Percentiles rank a stretch among this genome's conserved stretches.
Evolutionary conservation across 805 yeast species (phyloP).

Genomic region (Alloascoidea hylecoeti): DNA sequence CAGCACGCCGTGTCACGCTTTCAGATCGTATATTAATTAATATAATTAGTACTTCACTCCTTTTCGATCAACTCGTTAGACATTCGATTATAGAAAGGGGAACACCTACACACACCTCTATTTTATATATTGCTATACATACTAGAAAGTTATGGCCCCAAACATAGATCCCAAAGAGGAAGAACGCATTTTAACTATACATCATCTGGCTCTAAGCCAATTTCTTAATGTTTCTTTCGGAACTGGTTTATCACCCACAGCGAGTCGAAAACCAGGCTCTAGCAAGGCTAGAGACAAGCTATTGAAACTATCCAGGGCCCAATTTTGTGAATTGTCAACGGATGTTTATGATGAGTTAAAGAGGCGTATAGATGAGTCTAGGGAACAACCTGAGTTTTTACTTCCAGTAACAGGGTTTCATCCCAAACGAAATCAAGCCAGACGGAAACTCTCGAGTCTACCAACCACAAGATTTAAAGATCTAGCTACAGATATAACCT

Average conservation of each 20-base stretch:
- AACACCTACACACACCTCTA: no score
- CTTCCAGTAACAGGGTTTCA: constrained; percentile 66
- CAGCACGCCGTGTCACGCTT: no score
- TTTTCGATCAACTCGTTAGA: no score
- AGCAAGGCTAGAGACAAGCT: constrained; percentile 72
- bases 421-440: constrained; percentile 89
- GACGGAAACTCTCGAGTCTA: constrained; percentile 77
- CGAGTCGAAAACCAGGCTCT: not conserved
- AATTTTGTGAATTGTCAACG: constrained; percentile 80
- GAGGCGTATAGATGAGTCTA: constrained; percentile 41
- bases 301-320: constrained; percentile 60
- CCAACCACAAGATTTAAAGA: constrained; percentile 79
- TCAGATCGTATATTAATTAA: no score
- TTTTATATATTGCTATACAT: no score
- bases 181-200: constrained; percentile 13
- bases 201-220: constrained; percentile 34
- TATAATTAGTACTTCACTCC: no score
- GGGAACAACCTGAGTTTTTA: constrained; percentile 46
- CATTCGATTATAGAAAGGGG: no score
- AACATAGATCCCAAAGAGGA: not conserved
- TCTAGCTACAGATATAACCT: constrained; percentile 77
- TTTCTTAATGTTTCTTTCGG: constrained; percentile 26
- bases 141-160: not conserved
- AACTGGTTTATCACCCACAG: not conserved
- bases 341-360: constrained; percentile 90